Conservation (phyloP, 2,329 filamentous ascomycete species). For the Ceratocystis cubensis region DNA sequence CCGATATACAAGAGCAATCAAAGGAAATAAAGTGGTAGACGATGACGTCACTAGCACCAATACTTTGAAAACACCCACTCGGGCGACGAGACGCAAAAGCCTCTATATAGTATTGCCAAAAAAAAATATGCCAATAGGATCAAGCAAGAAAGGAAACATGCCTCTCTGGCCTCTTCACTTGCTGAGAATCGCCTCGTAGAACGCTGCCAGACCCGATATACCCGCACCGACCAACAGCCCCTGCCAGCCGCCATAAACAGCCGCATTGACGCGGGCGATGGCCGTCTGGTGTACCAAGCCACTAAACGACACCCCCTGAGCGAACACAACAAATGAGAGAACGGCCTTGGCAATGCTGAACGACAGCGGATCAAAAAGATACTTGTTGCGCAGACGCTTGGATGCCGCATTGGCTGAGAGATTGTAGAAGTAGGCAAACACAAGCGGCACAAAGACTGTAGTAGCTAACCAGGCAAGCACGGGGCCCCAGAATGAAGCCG, state of each 20-base stretch:
- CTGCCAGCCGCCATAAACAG: slow-evolving; percentile 59
- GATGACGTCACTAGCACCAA: not conserved
- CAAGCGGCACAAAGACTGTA: slow-evolving; percentile 54
- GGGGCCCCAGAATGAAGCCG: slow-evolving; percentile 70
- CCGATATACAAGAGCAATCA: not conserved
- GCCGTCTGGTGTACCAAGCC: slow-evolving; percentile 48
- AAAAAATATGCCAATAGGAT: too few relatives aligned
- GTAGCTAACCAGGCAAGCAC: slow-evolving; percentile 65
- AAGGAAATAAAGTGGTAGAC: slow-evolving; percentile 8
- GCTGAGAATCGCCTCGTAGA: slow-evolving; percentile 68
- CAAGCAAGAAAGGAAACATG: too few relatives aligned
- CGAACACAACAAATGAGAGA: slow-evolving; percentile 68
- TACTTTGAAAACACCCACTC: too few relatives aligned
- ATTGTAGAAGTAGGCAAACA: slow-evolving; percentile 84
- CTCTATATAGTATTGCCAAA: too few relatives aligned
- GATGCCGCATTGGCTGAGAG: slow-evolving; percentile 41
- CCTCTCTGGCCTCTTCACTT: slow-evolving; percentile 35
- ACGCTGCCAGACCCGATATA: slow-evolving; percentile 54
- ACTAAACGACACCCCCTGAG: slow-evolving; percentile 49
- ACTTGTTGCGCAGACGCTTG: slow-evolving; percentile 36
- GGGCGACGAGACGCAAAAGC: too few relatives aligned
- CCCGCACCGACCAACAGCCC: slow-evolving; percentile 56
- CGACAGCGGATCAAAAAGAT: slow-evolving; percentile 67
- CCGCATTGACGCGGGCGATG: slow-evolving; percentile 49
- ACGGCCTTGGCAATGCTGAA: slow-evolving; percentile 86